These are phyloP conservation scores for Smallanthus sonchifolius DNA, from an alignment of 129 eudicot genomes.

Conservation along the genomic window DNA sequence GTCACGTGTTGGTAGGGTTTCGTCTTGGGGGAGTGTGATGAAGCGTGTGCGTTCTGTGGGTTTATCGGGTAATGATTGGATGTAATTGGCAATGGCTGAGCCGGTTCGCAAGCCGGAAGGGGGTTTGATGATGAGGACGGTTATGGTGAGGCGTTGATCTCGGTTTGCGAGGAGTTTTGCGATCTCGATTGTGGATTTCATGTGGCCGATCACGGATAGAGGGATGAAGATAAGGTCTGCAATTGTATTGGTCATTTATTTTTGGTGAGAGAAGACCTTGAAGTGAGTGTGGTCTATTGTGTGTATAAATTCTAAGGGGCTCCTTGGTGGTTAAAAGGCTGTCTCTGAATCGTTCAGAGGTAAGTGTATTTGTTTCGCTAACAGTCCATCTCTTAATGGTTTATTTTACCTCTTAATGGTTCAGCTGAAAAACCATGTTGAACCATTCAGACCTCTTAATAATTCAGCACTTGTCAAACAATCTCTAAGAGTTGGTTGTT, in stretches of 20 bases:
- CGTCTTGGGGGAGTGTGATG: slow-evolving; percentile 17
- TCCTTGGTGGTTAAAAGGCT: too few relatives aligned
- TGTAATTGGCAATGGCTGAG: slow-evolving; percentile 17
- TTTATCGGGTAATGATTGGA: slow-evolving; percentile 1
- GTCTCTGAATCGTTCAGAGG: too few relatives aligned
- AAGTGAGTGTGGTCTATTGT: too few relatives aligned
- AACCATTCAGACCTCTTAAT: too few relatives aligned
- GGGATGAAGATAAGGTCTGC: slow-evolving; percentile 34
- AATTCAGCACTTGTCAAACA: too few relatives aligned
- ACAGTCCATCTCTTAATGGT: too few relatives aligned
- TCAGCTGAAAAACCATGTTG: too few relatives aligned
- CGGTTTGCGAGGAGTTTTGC: slow-evolving; percentile 26
- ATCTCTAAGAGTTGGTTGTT: too few relatives aligned
- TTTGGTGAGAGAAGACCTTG: not conserved
- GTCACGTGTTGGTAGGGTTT: slow-evolving; percentile 12
- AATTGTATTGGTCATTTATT: not conserved
- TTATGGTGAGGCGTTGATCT: slow-evolving; percentile 22
- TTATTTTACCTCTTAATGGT: too few relatives aligned
- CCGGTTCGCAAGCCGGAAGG: slow-evolving; percentile 19
- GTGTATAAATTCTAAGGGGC: too few relatives aligned
- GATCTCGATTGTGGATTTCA: slow-evolving; percentile 29
- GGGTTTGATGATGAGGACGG: slow-evolving; percentile 25
- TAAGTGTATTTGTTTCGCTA: too few relatives aligned
- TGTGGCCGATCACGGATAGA: slow-evolving; percentile 32
- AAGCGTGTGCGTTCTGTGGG: not conserved